Base-by-base conservation (phyloP, 768 basidiomycete genomes). In the Macrocybe gigantea region DNA sequence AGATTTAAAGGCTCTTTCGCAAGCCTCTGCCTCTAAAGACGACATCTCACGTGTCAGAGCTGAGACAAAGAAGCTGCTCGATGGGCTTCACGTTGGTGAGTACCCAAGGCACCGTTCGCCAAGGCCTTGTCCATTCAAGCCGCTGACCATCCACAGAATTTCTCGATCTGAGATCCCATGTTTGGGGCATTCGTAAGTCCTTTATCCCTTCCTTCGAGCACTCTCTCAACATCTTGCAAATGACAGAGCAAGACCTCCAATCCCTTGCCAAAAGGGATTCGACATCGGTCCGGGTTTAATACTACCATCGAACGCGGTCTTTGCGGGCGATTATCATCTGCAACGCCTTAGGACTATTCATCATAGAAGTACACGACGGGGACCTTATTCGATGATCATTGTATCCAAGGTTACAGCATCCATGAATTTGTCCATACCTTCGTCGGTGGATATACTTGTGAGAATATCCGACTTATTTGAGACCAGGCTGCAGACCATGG, bases 1-100 rank as follows among this genome's bases (percentile, higher is more conserved):
- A 63, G 90, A 93, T 56, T 62, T 94, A 56, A 91, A 88, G 62
- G 82, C 84, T 0, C 60, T 96, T 22, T 71, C 76, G 6, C 78
- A 82, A 43, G 66, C 71, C 13, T 76, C 85, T 2, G 77, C 87
- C 6, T 75, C 75, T 31, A 93, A 91, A 65, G 92, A 93, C 37
- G 93, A 96, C 53, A 69, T 91, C 33, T 76, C 81, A 15, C 76
- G 80, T 49, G 67, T 91, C 6, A 72, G 93, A 50, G 78, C 79
- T 8, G 93, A 96, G 63, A 75, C 83, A 52, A 94, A 93, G 79
- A 92, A 91, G 62, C 63, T 92, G 12, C 89, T 91, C 49, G 88
- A 90, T 54, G 86, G 87, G 2, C 70, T 92, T 38, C 86, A 90
- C 56, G 75, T 90, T 56, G 88, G 88, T 84, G 49, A 58, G 79